Conservation (phyloP, 2,329 filamentous ascomycete species). For the Venturiaceae sp. region DNA sequence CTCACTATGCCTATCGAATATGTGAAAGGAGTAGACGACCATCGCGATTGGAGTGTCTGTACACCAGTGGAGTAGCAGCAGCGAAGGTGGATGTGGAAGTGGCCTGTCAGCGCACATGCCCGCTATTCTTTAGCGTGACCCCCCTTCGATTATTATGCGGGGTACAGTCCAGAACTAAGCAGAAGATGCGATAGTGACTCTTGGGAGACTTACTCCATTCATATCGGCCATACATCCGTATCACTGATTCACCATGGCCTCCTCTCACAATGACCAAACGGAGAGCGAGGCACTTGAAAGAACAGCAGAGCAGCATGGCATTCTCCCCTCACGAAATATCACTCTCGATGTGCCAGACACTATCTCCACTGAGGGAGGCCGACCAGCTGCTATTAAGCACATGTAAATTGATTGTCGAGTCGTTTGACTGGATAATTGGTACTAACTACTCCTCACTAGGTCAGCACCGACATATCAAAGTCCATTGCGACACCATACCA, state of each 20-base stretch:
- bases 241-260: neutral
- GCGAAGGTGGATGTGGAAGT: too few species aligned
- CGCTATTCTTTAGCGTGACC: neutral
- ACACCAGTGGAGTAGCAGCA: neutral
- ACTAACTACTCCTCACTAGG: slow-evolving; percentile 23
- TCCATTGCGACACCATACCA: slow-evolving; percentile 55
- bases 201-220: neutral
- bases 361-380: slow-evolving; percentile 23
- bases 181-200: neutral
- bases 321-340: slow-evolving; percentile 20
- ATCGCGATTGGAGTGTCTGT: slow-evolving; percentile 39
- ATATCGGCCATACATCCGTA: neutral
- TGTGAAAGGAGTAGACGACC: slow-evolving; percentile 96
- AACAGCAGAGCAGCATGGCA: neutral
- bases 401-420: slow-evolving; percentile 31
- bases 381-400: slow-evolving; percentile 37
- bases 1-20: slow-evolving; percentile 96
- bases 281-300: neutral
- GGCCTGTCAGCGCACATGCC: neutral
- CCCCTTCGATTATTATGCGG: too few species aligned
- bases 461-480: slow-evolving; percentile 50
- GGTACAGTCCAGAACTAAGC: too few species aligned
- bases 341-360: slow-evolving; percentile 32
- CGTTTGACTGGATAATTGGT: neutral
- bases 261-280: neutral